These are phyloP conservation scores for Pseudoperonospora humuli DNA, from an alignment of 352 stramenopile genomes.

Conservation along the genomic window DNA sequence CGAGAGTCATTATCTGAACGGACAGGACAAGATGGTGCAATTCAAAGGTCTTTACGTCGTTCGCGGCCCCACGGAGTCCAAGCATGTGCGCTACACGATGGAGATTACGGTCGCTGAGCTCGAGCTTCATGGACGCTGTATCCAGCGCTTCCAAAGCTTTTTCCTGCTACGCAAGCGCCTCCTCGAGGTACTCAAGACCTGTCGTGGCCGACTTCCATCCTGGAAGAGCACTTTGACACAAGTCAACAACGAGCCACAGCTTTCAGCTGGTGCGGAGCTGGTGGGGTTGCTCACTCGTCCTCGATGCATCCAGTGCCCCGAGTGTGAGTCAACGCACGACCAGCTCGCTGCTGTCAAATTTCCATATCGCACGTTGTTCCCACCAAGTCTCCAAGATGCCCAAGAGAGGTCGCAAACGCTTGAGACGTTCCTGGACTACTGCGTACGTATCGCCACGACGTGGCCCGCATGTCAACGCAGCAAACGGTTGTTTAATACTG, in stretches of 20 bases:
- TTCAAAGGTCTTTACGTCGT: slow-evolving; percentile 53
- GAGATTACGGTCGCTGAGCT: slow-evolving; percentile 36
- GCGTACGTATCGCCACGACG: slow-evolving; percentile 24
- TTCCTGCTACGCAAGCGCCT: slow-evolving; percentile 43
- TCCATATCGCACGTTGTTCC: slow-evolving; percentile 43
- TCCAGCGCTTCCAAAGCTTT: slow-evolving; percentile 55
- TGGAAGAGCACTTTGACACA: slow-evolving; percentile 10
- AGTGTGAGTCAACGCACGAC: slow-evolving; percentile 31
- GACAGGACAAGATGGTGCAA: slow-evolving; percentile 35
- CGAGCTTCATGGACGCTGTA: slow-evolving; percentile 37
- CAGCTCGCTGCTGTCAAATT: slow-evolving; percentile 38
- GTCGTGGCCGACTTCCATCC: slow-evolving; percentile 19
- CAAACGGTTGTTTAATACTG: slow-evolving; percentile 27
- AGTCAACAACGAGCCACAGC: slow-evolving; percentile 2
- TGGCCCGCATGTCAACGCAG: slow-evolving; percentile 49
- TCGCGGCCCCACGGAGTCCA: slow-evolving; percentile 35
- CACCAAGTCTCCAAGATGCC: slow-evolving; percentile 36
- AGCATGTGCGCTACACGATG: slow-evolving; percentile 64
- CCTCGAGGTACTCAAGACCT: slow-evolving; percentile 36
- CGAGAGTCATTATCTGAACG: slow-evolving; percentile 25
- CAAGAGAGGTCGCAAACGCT: slow-evolving; percentile 39
- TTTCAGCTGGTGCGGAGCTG: slow-evolving; percentile 19
- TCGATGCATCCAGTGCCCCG: slow-evolving; percentile 25
- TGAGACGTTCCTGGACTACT: slow-evolving; percentile 42
- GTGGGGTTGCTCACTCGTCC: slow-evolving; percentile 19